Evolutionary conservation across 805 yeast species (phyloP).

Genomic region (Pachysolen tannophilus): DNA sequence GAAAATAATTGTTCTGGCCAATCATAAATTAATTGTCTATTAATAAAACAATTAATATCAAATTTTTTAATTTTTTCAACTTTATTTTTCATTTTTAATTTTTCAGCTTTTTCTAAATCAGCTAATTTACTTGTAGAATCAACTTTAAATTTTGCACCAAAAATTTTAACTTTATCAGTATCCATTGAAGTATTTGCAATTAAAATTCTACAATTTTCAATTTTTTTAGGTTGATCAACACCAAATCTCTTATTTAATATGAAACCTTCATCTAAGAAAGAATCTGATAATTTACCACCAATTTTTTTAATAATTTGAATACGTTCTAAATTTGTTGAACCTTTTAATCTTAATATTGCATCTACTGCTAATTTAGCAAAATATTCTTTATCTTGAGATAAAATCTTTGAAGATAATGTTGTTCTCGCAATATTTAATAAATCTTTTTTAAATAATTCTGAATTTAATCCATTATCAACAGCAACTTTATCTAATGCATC

Average conservation of each 20-base stretch:
- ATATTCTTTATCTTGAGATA: constrained; percentile 89
- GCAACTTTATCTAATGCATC: constrained; percentile 71
- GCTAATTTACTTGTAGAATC: constrained; percentile 93
- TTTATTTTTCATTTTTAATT: constrained; percentile 83
- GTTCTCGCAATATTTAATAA: constrained; percentile 85
- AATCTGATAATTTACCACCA: constrained; percentile 89
- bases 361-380: constrained; percentile 90
- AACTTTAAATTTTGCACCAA: constrained; percentile 96
- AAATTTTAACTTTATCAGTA: constrained; percentile 94
- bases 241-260: constrained; percentile 89
- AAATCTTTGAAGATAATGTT: constrained; percentile 85
- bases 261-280: constrained; percentile 94
- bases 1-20: constrained; percentile 95
- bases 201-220: constrained; percentile 77
- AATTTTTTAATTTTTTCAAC: constrained; percentile 85
- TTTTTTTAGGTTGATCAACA: constrained; percentile 82
- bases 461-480: constrained; percentile 57
- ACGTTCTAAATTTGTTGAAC: constrained; percentile 82
- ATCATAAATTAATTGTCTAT: constrained; percentile 94
- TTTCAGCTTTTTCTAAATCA: constrained; percentile 89
- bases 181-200: constrained; percentile 96
- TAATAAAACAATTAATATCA: constrained; percentile 77
- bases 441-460: constrained; percentile 62
- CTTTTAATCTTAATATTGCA: constrained; percentile 82
- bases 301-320: constrained; percentile 89